Evolutionary conservation across 192 early-diverging fungal genomes (phyloP).

Genomic region (Funneliformis mosseae): DNA sequence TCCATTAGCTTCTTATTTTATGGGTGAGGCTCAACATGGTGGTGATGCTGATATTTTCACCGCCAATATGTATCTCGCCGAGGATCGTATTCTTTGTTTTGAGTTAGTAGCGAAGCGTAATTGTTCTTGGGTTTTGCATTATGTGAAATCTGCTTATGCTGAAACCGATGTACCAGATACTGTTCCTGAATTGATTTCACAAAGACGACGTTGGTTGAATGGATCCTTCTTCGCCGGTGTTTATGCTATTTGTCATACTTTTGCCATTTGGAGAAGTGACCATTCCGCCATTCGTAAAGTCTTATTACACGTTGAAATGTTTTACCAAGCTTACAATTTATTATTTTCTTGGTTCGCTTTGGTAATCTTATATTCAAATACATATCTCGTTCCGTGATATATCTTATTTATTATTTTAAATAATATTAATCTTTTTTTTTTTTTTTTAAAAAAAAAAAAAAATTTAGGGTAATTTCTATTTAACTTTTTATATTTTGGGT

Average conservation of each 20-base stretch:
- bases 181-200: conserved; percentile 91
- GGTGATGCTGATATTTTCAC: conserved; percentile 67
- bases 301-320: conserved; percentile 74
- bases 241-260: conserved; percentile 80
- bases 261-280: conserved; percentile 74
- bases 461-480: conserved; percentile 78
- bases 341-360: conserved; percentile 92
- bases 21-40: conserved; percentile 63
- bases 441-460: neutral
- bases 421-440: conserved; percentile 21
- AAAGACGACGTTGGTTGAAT: conserved; percentile 96
- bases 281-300: conserved; percentile 75
- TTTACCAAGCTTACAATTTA: conserved; percentile 80
- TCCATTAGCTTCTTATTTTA: conserved; percentile 77
- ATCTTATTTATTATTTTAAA: neutral
- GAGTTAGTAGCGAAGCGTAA: conserved; percentile 78
- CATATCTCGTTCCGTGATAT: neutral
- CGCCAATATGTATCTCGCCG: conserved; percentile 83
- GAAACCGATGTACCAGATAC: conserved; percentile 82
- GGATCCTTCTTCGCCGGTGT: conserved; percentile 93
- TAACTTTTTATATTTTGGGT: conserved; percentile 85
- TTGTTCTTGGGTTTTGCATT: conserved; percentile 71
- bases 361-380: conserved; percentile 56
- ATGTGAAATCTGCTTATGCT: conserved; percentile 69
- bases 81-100: conserved; percentile 85